Percentiles rank a stretch among this genome's conserved stretches.
phyloP scores from a whole-genome alignment of 805 yeast genomes.

The Komagataella ulmi region DNA sequence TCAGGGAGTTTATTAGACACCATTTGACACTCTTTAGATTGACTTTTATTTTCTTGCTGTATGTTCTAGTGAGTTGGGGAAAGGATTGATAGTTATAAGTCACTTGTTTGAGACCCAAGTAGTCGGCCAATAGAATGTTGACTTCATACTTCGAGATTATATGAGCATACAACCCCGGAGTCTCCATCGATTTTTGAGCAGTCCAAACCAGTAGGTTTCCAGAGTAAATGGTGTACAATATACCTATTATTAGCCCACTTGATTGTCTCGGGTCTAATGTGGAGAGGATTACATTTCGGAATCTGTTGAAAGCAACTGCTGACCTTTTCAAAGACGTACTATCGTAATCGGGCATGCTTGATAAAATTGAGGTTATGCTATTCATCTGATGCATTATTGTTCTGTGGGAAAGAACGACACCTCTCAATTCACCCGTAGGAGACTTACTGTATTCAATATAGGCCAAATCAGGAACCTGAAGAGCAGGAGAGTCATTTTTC shows the following conservation, averaged over 20 bases:
- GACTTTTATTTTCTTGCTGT: slow-evolving; percentile 57
- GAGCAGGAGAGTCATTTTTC: slow-evolving; percentile 45
- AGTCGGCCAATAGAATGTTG: slow-evolving; percentile 70
- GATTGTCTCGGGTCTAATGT: slow-evolving; percentile 65
- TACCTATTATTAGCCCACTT: slow-evolving; percentile 75
- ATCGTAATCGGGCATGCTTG: slow-evolving; percentile 35
- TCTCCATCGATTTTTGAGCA: slow-evolving; percentile 58
- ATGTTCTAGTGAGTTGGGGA: slow-evolving; percentile 76
- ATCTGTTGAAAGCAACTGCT: slow-evolving; percentile 29
- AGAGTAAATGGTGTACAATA: slow-evolving; percentile 66
- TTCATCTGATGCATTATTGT: slow-evolving; percentile 84
- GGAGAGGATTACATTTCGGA: slow-evolving; percentile 44
- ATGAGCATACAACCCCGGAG: slow-evolving; percentile 81
- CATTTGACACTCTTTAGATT: slow-evolving; percentile 73
- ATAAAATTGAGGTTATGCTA: slow-evolving; percentile 53
- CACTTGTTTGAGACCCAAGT: slow-evolving; percentile 77
- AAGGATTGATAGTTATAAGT: slow-evolving; percentile 86
- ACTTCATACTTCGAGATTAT: slow-evolving; percentile 59
- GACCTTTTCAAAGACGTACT: slow-evolving; percentile 36
- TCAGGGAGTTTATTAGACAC: slow-evolving; percentile 80
- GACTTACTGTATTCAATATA: slow-evolving; percentile 87
- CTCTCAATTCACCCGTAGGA: slow-evolving; percentile 83
- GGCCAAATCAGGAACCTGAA: slow-evolving; percentile 73
- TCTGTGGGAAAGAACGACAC: slow-evolving; percentile 85
- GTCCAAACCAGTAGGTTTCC: slow-evolving; percentile 79